Evolutionary conservation across 2,329 filamentous ascomycete genomes (phyloP).

Genomic region (Pseudomassariella vexata): DNA sequence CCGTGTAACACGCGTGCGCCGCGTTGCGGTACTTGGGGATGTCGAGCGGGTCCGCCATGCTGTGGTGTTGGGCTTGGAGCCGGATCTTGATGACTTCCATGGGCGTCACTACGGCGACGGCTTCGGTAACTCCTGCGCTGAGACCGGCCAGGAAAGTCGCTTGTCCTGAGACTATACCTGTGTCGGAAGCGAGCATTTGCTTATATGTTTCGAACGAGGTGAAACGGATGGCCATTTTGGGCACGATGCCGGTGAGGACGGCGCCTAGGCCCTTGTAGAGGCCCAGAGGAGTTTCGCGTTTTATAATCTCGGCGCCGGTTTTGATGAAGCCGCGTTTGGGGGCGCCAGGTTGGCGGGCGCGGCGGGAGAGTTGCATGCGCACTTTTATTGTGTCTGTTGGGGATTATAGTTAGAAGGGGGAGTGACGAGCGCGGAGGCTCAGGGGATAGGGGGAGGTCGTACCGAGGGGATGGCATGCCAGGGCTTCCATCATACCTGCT

Average conservation of each 20-base stretch:
- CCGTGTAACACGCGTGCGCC: slow-evolving; percentile 75
- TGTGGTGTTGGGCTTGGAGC: slow-evolving; percentile 95
- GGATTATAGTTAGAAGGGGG: slow-evolving; percentile 2
- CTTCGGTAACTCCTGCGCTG: slow-evolving; percentile 89
- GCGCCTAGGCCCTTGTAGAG: slow-evolving; percentile 98
- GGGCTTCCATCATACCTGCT: slow-evolving; percentile 98
- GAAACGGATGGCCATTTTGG: slow-evolving; percentile 99
- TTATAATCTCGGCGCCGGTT: slow-evolving; percentile 82
- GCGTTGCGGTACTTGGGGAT: slow-evolving; percentile 96
- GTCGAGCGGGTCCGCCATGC: slow-evolving; percentile 93
- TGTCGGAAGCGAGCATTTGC: slow-evolving; percentile 66
- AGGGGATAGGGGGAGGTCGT: slow-evolving; percentile 23
- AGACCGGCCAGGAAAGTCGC: slow-evolving; percentile 72
- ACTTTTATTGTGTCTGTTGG: slow-evolving; percentile 88
- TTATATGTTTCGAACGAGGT: slow-evolving; percentile 97
- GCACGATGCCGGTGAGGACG: slow-evolving; percentile 91
- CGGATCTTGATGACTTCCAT: slow-evolving; percentile 99
- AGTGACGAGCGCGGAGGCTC: background rate
- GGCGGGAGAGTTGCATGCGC: slow-evolving; percentile 93
- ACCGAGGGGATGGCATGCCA: slow-evolving; percentile 92
- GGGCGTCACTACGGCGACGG: slow-evolving; percentile 90
- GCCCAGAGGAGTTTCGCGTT: slow-evolving; percentile 83
- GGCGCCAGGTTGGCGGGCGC: slow-evolving; percentile 75
- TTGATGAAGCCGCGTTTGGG: slow-evolving; percentile 82
- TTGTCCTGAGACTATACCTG: slow-evolving; percentile 62